These are phyloP conservation scores for Cucurbita moschata DNA, from an alignment of 306 rosid genomes.

Conservation along the genomic window DNA sequence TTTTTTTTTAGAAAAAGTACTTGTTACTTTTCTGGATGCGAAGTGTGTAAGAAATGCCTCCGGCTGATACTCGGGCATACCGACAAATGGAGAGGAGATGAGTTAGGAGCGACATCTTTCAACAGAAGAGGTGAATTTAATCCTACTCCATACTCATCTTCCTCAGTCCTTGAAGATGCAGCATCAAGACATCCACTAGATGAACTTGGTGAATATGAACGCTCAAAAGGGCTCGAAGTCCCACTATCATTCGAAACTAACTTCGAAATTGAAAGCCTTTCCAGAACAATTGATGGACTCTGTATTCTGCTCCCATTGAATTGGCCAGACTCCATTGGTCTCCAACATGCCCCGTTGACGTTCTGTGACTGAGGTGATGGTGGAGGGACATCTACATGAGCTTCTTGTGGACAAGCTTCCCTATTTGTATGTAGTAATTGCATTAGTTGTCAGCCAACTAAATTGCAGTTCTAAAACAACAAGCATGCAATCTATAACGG, in stretches of 20 bases:
- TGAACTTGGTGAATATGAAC: conserved; percentile 25
- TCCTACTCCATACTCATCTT: conserved; percentile 23
- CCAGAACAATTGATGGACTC: conserved; percentile 24
- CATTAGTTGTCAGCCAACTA: conserved; percentile 15
- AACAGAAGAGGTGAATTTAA: background rate
- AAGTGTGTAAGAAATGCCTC: background rate
- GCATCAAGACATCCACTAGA: conserved; percentile 21
- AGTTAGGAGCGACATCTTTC: background rate
- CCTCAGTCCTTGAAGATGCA: conserved; percentile 10
- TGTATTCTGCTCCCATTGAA: conserved; percentile 13
- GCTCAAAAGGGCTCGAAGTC: conserved; percentile 21
- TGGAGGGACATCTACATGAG: conserved; percentile 17
- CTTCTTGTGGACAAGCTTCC: conserved; percentile 22
- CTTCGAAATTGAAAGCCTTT: conserved; percentile 12
- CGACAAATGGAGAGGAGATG: conserved; percentile 57
- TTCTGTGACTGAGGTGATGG: conserved; percentile 21
- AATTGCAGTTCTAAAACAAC: background rate
- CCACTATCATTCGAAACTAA: background rate
- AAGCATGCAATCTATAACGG: background rate
- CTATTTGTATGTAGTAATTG: conserved; percentile 15
- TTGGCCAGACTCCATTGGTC: conserved; percentile 16
- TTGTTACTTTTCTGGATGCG: background rate
- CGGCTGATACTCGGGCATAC: conserved; percentile 16
- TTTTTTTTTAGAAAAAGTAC: background rate
- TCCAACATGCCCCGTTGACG: conserved; percentile 14